These are phyloP conservation scores for Striga hermonthica DNA, from an alignment of 305 asterid species.

Conservation along the genomic window DNA sequence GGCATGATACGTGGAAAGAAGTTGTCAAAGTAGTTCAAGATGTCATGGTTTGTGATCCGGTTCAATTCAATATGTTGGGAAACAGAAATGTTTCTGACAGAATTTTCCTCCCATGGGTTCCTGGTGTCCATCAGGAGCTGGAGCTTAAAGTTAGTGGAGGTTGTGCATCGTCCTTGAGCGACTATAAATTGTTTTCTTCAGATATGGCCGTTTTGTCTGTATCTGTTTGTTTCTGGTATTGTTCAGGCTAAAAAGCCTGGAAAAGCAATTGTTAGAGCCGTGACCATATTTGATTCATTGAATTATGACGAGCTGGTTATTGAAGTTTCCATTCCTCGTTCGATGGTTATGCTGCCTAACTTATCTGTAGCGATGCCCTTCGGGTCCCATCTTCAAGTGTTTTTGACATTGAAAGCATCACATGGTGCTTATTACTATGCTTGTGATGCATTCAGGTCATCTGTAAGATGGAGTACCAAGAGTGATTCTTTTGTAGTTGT, in stretches of 20 bases:
- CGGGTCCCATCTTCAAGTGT: slow-evolving; percentile 73
- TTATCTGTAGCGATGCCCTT: slow-evolving; percentile 77
- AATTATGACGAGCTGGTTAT: slow-evolving; percentile 69
- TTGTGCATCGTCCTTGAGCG: slow-evolving; percentile 74
- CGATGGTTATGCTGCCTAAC: slow-evolving; percentile 60
- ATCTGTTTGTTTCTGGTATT: slow-evolving; percentile 74
- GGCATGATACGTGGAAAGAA: slow-evolving; percentile 54
- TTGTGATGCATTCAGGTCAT: slow-evolving; percentile 78
- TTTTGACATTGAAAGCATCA: slow-evolving; percentile 62
- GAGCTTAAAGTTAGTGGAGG: slow-evolving; percentile 86
- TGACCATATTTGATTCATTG: slow-evolving; percentile 67
- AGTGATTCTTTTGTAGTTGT: slow-evolving; percentile 56
- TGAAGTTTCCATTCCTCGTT: slow-evolving; percentile 75
- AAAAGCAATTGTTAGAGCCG: slow-evolving; percentile 66
- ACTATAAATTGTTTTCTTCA: slow-evolving; percentile 85
- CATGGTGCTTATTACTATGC: slow-evolving; percentile 60
- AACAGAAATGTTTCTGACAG: slow-evolving; percentile 36
- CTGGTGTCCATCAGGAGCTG: slow-evolving; percentile 78
- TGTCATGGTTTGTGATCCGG: slow-evolving; percentile 87
- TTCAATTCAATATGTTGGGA: slow-evolving; percentile 48
- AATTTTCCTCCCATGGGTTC: slow-evolving; percentile 78
- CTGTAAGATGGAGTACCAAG: slow-evolving; percentile 70
- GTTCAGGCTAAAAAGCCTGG: slow-evolving; percentile 84
- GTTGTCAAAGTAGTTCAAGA: slow-evolving; percentile 80
- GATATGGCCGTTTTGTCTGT: slow-evolving; percentile 69